Conservation (phyloP, 257 asterid genomes). For the Misopates orontium region DNA sequence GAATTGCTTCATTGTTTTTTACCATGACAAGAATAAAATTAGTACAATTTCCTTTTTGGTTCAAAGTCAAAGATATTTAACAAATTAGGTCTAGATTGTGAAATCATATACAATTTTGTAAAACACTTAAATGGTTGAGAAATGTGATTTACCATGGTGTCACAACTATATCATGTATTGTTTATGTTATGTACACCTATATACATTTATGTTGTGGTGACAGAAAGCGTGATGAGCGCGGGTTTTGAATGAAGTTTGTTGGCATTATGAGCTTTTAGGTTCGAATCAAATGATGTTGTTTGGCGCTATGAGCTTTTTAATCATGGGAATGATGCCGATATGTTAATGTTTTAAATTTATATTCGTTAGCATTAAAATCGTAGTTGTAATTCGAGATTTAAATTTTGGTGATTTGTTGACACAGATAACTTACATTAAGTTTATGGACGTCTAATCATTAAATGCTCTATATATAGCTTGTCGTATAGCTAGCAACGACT, state of each 20-base stretch:
- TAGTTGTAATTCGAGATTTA: background rate
- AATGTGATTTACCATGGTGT: background rate
- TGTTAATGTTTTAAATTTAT: too few relatives aligned
- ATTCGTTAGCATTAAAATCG: background rate
- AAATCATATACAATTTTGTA: background rate
- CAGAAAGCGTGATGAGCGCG: background rate
- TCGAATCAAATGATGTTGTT: background rate
- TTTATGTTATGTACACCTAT: background rate
- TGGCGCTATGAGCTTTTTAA: conserved; percentile 9
- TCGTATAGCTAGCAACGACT: too few relatives aligned
- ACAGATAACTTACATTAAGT: too few relatives aligned
- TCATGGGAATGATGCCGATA: background rate
- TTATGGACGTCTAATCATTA: too few relatives aligned
- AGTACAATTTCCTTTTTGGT: background rate
- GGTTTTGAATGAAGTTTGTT: too few relatives aligned
- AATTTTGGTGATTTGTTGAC: background rate
- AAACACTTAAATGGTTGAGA: background rate
- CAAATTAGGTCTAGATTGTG: background rate
- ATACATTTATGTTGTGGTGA: background rate
- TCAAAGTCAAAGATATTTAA: background rate
- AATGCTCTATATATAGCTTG: too few relatives aligned
- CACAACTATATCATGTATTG: background rate
- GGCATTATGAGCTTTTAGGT: too few relatives aligned
- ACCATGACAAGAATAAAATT: background rate
- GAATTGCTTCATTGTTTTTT: conserved; percentile 8